Base-by-base conservation (phyloP, 192 early-diverging fungal species). In the Umbelopsis sp. region DNA sequence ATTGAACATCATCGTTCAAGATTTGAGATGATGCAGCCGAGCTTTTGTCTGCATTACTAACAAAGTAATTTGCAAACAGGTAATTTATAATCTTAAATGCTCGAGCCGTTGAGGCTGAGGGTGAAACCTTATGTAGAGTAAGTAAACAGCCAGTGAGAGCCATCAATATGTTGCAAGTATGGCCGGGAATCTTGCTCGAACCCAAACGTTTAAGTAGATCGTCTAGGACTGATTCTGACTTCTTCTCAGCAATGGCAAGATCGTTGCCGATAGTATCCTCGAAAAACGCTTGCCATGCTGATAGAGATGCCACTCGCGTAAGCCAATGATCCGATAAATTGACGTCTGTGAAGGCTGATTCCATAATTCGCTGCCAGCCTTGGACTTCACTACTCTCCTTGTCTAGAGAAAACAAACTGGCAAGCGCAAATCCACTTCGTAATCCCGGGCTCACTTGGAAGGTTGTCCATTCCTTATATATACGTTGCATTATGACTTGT, bases 271-370 rank as follows among this genome's bases (percentile, higher is more conserved):
- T 45, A 30, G 45, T 44, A 1, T 68, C 69, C 13, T 81, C 79
- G 37, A 86, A 88, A 11, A 88, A 73, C 0, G 78, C 72, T 9
- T 74, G 72, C 86, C 86, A 88, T 13, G 77, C 72, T 10, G 74
- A 52, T 4, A 84, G 30, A 12, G 75, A 68, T 1, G 76, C 74
- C 4, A 84, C 68, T 15, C 86, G 76, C 16, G 83, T 72, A 20
- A 88, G 47, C 49, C 84, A 51, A 76, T 86, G 84, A 67, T 88
- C 86, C 1, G 84, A 84, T 33, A 86, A 71, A 2, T 71, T 64
- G 12, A 84, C 74, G 69, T 88, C 86, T 12, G 76, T 78, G 13
- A 88, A 70, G 11, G 79, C 80, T 45, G 81, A 80, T 48, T 70
- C 50, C 73, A 88, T 78, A 22, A 78, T 78, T 51, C 83, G 68